Evolutionary conservation across 768 basidiomycete species (phyloP).

Genomic region (Coprinopsis marcescibilis): DNA sequence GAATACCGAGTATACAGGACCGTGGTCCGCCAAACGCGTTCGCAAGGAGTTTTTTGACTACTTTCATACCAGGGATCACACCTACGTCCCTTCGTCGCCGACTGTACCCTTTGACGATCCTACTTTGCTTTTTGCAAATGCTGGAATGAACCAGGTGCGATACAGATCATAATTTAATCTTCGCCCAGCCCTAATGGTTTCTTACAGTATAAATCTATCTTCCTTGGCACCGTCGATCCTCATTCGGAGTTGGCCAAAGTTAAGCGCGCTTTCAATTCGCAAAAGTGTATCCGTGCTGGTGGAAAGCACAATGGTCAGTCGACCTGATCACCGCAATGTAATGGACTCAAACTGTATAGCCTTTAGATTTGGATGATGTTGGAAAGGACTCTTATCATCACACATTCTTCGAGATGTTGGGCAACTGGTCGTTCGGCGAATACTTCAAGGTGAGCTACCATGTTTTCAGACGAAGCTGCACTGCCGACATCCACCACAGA

Average conservation of each 20-base stretch:
- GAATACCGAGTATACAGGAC: slow-evolving; percentile 30
- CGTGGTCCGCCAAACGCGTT: slow-evolving; percentile 80
- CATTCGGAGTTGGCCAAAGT: slow-evolving; percentile 86
- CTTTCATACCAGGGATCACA: slow-evolving; percentile 75
- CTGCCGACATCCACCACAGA: slow-evolving; percentile 38
- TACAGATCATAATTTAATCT: too few species aligned
- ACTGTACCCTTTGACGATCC: slow-evolving; percentile 98
- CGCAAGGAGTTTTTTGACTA: slow-evolving; percentile 89
- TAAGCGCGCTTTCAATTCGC: slow-evolving; percentile 91
- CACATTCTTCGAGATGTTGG: slow-evolving; percentile 99
- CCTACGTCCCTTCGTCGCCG: slow-evolving; percentile 84
- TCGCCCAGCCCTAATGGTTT: slow-evolving; percentile 5
- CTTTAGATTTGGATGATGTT: slow-evolving; percentile 91
- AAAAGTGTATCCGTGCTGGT: slow-evolving; percentile 98
- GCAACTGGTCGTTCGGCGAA: slow-evolving; percentile 99
- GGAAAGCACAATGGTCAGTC: slow-evolving; percentile 92
- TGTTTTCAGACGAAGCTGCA: background rate
- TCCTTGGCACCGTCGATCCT: slow-evolving; percentile 97
- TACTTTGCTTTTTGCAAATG: slow-evolving; percentile 95
- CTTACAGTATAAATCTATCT: slow-evolving; percentile 87
- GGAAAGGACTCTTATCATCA: slow-evolving; percentile 98
- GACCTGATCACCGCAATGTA: background rate
- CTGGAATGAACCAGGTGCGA: slow-evolving; percentile 90
- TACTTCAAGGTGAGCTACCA: slow-evolving; percentile 85
- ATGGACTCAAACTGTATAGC: background rate